phyloP scores from a whole-genome alignment of 805 yeast genomes.

The Lipomyces sp. region DNA sequence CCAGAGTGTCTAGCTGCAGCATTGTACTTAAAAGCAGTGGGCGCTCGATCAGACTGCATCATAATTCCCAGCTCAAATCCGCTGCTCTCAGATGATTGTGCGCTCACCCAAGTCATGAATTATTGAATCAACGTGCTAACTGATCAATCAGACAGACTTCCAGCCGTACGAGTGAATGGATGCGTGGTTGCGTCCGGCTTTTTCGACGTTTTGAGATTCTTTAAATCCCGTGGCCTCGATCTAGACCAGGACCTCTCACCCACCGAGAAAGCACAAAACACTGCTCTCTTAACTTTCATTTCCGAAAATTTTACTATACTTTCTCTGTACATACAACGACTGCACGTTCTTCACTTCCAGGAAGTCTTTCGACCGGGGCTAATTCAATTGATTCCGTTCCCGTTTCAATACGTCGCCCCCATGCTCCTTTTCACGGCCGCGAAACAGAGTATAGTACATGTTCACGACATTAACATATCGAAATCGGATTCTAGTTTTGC shows the following conservation, averaged over 20 bases:
- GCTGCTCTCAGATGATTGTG: conserved; percentile 24
- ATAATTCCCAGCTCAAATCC: conserved; percentile 36
- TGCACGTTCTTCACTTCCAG: conserved; percentile 36
- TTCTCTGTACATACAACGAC: conserved; percentile 37
- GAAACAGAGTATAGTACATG: conserved; percentile 25
- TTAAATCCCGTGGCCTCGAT: conserved; percentile 24
- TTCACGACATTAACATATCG: conserved; percentile 24
- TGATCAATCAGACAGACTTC: conserved; percentile 18
- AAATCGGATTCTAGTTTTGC: conserved; percentile 3
- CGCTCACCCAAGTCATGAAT: neutral
- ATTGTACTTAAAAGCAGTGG: conserved; percentile 25
- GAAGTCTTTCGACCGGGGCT: conserved; percentile 35
- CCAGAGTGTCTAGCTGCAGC: conserved; percentile 39
- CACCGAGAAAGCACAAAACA: conserved; percentile 26
- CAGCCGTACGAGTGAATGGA: conserved; percentile 30
- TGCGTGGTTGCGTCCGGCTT: conserved; percentile 32
- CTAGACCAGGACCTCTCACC: conserved; percentile 21
- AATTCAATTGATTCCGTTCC: conserved; percentile 25
- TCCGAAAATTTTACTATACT: conserved; percentile 25
- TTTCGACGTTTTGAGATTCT: conserved; percentile 32
- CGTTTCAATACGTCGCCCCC: conserved; percentile 33
- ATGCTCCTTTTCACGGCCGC: conserved; percentile 20
- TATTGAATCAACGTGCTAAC: neutral
- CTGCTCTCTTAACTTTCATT: conserved; percentile 29
- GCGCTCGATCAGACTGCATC: conserved; percentile 9